A percentile compares a stretch with the other conserved stretches of the same genome.
Evolutionary conservation across 1,139 yeast genomes (phyloP).

Genomic region (Debaryomycetaceae sp.): DNA sequence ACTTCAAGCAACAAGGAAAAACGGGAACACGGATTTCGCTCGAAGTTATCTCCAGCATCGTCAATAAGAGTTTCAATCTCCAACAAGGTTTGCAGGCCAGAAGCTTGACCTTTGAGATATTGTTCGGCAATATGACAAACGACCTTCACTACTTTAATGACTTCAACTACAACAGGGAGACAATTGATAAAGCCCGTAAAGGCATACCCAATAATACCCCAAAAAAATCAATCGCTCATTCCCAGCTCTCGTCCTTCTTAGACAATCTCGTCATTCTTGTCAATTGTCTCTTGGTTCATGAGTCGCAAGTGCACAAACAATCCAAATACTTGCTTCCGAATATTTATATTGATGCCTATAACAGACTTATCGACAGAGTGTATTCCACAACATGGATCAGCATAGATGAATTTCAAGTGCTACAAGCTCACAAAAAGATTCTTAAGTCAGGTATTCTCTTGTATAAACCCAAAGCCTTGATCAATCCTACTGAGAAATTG

Average conservation of each 20-base stretch:
- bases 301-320: slow-evolving; percentile 11
- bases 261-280: slow-evolving; percentile 15
- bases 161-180: slow-evolving; percentile 22
- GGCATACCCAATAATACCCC: slow-evolving; percentile 20
- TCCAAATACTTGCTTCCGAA: slow-evolving; percentile 14
- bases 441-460: slow-evolving; percentile 29
- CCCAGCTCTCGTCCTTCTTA: slow-evolving; percentile 18
- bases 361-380: slow-evolving; percentile 21
- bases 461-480: slow-evolving; percentile 22
- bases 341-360: slow-evolving; percentile 22
- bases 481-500: slow-evolving; percentile 17
- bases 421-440: slow-evolving; percentile 21
- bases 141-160: slow-evolving; percentile 37
- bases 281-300: slow-evolving; percentile 20
- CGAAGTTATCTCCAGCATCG: slow-evolving; percentile 22
- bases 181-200: slow-evolving; percentile 10
- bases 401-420: slow-evolving; percentile 8
- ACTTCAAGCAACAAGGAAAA: slow-evolving; percentile 16
- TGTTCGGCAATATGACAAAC: slow-evolving; percentile 29
- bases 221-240: slow-evolving; percentile 19
- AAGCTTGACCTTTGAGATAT: slow-evolving; percentile 24
- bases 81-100: slow-evolving; percentile 17
- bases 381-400: slow-evolving; percentile 25
- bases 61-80: slow-evolving; percentile 16
- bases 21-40: slow-evolving; percentile 18